phyloP scores from a whole-genome alignment of 192 early-diverging fungal species.

The Coemansia sp. region DNA sequence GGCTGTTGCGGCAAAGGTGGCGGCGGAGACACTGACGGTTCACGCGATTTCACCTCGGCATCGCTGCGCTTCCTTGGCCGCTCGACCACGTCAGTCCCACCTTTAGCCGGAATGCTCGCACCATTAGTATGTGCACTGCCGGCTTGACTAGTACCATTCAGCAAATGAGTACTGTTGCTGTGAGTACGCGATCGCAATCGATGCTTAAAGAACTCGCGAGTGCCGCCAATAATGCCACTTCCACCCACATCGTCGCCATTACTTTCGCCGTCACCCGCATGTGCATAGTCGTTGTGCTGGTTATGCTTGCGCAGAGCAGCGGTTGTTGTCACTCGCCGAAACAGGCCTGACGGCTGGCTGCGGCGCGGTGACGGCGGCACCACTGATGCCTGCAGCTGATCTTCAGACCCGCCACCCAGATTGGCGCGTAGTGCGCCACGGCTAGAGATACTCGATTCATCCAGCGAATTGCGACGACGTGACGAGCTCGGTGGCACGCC shows the following conservation, averaged over 20 bases:
- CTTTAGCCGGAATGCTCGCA: neutral
- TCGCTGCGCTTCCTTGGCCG: slow-evolving; percentile 44
- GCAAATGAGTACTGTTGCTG: slow-evolving; percentile 19
- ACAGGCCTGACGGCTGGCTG: slow-evolving; percentile 22
- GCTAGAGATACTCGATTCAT: slow-evolving; percentile 29
- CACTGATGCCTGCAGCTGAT: neutral
- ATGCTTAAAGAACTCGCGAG: slow-evolving; percentile 45
- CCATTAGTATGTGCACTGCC: neutral
- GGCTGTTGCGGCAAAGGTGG: slow-evolving; percentile 16
- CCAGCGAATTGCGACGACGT: slow-evolving; percentile 35
- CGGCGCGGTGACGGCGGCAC: slow-evolving; percentile 1
- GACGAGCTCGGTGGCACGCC: slow-evolving; percentile 4
- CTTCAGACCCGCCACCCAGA: neutral
- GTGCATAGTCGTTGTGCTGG: neutral
- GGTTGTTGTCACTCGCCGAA: slow-evolving; percentile 41
- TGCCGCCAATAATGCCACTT: slow-evolving; percentile 43
- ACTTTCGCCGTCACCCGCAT: slow-evolving; percentile 12
- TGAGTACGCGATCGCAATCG: slow-evolving; percentile 43
- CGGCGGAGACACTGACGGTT: slow-evolving; percentile 10
- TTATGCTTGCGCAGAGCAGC: slow-evolving; percentile 29
- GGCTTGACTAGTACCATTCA: neutral
- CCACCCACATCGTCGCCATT: slow-evolving; percentile 11
- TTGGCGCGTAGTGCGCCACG: slow-evolving; percentile 9
- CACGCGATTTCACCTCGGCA: slow-evolving; percentile 44
- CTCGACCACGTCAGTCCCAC: neutral